Conservation (phyloP, 2,329 filamentous ascomycete genomes). For the Erysiphe pulchra region DNA sequence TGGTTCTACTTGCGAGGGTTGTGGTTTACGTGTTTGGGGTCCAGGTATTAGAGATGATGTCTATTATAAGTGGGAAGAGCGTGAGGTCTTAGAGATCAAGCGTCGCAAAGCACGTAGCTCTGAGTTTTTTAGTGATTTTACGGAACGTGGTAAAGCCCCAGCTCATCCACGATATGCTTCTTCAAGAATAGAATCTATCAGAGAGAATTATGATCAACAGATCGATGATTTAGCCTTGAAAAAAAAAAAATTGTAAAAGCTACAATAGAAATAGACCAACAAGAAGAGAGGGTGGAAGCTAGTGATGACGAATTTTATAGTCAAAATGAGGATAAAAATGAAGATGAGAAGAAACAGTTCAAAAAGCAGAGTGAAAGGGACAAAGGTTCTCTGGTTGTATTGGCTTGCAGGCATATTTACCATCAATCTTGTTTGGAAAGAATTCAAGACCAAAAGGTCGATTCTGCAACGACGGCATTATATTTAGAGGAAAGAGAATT, state of each 20-base stretch:
- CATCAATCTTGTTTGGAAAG: slow-evolving; percentile 44
- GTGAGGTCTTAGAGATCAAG: slow-evolving; percentile 22
- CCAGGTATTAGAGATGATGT: slow-evolving; percentile 54
- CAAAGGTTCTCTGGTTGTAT: slow-evolving; percentile 38
- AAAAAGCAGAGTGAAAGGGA: slow-evolving; percentile 18
- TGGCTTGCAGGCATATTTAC: slow-evolving; percentile 47
- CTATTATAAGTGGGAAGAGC: slow-evolving; percentile 60
- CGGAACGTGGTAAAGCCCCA: slow-evolving; percentile 16
- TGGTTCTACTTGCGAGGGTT: slow-evolving; percentile 70
- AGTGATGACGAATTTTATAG: neutral
- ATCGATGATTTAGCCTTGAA: slow-evolving; percentile 4
- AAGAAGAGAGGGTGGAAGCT: neutral
- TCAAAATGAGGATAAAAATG: neutral
- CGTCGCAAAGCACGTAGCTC: slow-evolving; percentile 14
- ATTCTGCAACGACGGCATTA: slow-evolving; percentile 18
- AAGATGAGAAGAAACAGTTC: slow-evolving; percentile 11
- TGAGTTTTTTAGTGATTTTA: slow-evolving; percentile 11
- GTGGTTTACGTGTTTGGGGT: slow-evolving; percentile 64
- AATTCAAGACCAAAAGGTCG: slow-evolving; percentile 27
- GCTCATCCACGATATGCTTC: slow-evolving; percentile 13
- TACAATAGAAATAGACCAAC: no score
- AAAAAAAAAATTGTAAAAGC: neutral
- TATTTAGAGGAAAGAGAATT: slow-evolving; percentile 14
- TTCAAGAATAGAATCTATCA: neutral
- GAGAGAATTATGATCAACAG: slow-evolving; percentile 4